phyloP scores from a whole-genome alignment of 257 asterid genomes.

The Lycium barbarum region DNA sequence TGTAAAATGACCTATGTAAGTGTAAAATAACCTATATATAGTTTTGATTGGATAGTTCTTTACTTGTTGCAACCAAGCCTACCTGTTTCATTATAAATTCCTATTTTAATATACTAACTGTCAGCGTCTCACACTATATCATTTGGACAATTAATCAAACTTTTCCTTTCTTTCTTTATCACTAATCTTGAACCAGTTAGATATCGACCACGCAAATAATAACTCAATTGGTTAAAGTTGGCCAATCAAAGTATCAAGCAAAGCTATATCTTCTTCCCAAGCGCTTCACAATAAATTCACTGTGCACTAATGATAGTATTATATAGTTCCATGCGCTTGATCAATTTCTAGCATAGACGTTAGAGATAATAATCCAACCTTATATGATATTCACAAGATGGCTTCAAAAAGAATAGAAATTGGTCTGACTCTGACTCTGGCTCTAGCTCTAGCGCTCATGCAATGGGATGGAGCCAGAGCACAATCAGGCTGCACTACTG shows the following conservation, averaged over 20 bases:
- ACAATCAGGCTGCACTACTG: constrained; percentile 52
- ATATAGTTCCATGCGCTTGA: not conserved
- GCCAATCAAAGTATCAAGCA: constrained; percentile 37
- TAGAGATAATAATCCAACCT: not conserved
- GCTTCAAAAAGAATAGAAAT: constrained; percentile 33
- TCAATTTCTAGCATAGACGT: constrained; percentile 19
- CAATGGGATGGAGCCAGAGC: constrained; percentile 38
- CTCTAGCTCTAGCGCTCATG: constrained; percentile 31
- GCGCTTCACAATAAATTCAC: constrained; percentile 32
- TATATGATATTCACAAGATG: constrained; percentile 31
- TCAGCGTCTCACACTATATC: too few relatives aligned
- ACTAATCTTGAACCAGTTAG: not conserved
- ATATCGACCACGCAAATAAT: not conserved
- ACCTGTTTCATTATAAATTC: too few relatives aligned
- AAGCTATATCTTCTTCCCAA: not conserved
- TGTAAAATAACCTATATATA: too few relatives aligned
- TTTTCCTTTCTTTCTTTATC: not conserved
- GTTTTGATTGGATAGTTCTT: too few relatives aligned
- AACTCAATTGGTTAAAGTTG: constrained; percentile 34
- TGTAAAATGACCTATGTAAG: too few relatives aligned
- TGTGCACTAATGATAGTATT: not conserved
- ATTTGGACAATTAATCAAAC: too few relatives aligned
- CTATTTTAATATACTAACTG: too few relatives aligned
- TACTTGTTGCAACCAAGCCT: too few relatives aligned
- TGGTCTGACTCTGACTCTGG: constrained; percentile 25